phyloP scores from a whole-genome alignment of 139 green algal genomes.

The Chlorella sp. region DNA sequence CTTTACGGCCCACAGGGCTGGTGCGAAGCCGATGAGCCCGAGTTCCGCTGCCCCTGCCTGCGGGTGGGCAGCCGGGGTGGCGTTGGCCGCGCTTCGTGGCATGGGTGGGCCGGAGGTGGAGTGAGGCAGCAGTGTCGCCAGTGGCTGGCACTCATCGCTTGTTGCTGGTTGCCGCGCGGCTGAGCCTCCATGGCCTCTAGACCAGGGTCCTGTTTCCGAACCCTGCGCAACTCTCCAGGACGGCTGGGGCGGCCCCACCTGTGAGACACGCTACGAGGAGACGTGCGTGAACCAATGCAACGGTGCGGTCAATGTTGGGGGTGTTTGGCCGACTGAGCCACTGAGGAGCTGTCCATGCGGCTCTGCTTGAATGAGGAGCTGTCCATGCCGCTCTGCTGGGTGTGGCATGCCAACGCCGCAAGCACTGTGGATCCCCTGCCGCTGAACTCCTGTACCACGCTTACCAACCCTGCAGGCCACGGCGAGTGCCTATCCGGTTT shows the following conservation, averaged over 20 bases:
- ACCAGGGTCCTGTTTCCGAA: background rate
- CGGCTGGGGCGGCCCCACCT: slow-evolving; percentile 48
- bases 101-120: too few species aligned
- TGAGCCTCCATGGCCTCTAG: background rate
- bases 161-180: background rate
- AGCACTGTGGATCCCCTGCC: too few species aligned
- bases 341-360: too few species aligned
- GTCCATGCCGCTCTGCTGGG: too few species aligned
- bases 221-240: slow-evolving; percentile 43
- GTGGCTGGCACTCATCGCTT: background rate
- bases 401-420: background rate
- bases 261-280: slow-evolving; percentile 49
- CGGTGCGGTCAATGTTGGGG: background rate
- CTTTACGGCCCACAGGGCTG: slow-evolving; percentile 56
- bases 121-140: background rate
- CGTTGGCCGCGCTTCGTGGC: too few species aligned
- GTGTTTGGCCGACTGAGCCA: too few species aligned
- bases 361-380: too few species aligned
- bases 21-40: slow-evolving; percentile 44
- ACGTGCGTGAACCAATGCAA: slow-evolving; percentile 72
- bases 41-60: too few species aligned
- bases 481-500: slow-evolving; percentile 9
- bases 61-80: too few species aligned
- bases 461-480: background rate
- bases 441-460: background rate